These are phyloP conservation scores for Micromonas pusilla DNA, from an alignment of 139 green algal species.

Conservation along the genomic window DNA sequence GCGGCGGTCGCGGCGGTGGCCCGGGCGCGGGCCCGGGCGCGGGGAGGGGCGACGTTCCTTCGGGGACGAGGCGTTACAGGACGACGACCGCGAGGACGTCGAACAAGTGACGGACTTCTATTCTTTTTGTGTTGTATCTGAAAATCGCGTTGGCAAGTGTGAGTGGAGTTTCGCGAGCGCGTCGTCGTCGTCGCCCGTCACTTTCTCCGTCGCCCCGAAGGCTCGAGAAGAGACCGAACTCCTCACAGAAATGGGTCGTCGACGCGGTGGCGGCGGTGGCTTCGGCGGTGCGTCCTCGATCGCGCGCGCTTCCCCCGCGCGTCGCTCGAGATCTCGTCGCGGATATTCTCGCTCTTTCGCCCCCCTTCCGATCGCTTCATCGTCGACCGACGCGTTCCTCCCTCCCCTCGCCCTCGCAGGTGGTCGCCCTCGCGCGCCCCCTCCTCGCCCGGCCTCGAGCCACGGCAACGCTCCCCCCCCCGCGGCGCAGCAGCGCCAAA, in stretches of 20 bases:
- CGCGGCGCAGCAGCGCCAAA: not conserved
- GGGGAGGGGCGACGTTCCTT: too few relatives aligned
- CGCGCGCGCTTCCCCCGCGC: not conserved
- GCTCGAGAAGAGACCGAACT: not conserved
- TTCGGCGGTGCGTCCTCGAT: too few relatives aligned
- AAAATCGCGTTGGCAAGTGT: too few relatives aligned
- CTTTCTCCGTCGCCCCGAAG: not conserved
- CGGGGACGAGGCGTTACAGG: too few relatives aligned
- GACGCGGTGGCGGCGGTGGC: constrained; percentile 2
- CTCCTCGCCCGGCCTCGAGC: not conserved
- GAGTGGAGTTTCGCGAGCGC: not conserved
- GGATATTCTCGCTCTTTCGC: not conserved
- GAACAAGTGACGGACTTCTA: not conserved
- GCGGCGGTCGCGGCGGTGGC: too few relatives aligned
- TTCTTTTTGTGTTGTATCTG: too few relatives aligned
- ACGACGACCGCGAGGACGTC: too few relatives aligned
- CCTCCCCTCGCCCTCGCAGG: not conserved
- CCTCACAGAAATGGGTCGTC: not conserved
- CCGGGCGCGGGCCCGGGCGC: too few relatives aligned
- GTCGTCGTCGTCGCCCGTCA: not conserved
- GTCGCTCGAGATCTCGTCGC: not conserved
- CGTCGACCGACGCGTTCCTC: not conserved
- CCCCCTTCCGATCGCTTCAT: not conserved
- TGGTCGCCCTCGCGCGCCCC: not conserved
- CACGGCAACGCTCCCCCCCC: not conserved